A percentile compares a stretch with the other conserved stretches of the same genome.
phyloP scores from a whole-genome alignment of 139 green algal species.

The Eudorina sp. region DNA sequence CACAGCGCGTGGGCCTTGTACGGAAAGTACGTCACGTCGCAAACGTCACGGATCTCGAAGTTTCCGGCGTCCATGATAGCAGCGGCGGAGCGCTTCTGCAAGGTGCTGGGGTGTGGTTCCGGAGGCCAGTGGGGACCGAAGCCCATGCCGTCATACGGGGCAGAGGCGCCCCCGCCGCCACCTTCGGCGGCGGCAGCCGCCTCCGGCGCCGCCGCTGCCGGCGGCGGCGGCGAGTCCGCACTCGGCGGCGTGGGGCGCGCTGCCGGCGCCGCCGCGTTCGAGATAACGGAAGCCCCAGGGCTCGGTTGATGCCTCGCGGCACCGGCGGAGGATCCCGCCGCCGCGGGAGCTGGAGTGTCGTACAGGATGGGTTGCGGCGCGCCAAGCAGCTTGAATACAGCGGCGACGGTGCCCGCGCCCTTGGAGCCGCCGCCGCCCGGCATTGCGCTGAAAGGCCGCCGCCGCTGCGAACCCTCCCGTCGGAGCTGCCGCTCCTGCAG shows the following conservation, averaged over 20 bases:
- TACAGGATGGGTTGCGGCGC: background rate
- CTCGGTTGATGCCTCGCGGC: no score
- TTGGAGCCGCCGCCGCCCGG: background rate
- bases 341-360: background rate
- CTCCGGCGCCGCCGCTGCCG: background rate
- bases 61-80: background rate
- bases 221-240: background rate
- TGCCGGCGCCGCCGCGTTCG: background rate
- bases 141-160: background rate
- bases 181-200: background rate
- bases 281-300: no score
- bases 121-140: constrained; percentile 11
- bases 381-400: background rate
- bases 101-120: background rate
- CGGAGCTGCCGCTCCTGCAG: background rate
- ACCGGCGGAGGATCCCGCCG: no score
- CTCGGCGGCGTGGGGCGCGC: background rate
- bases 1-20: constrained; percentile 19
- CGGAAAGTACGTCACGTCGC: background rate
- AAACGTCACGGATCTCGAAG: background rate
- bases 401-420: background rate
- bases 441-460: background rate
- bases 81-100: background rate
- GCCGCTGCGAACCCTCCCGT: background rate
- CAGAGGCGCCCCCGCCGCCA: background rate